Evolutionary conservation across 2,329 filamentous ascomycete genomes (phyloP), one percentile per base, ranked within the genome.

Genomic region (Verticillium nonalfalfae): DNA sequence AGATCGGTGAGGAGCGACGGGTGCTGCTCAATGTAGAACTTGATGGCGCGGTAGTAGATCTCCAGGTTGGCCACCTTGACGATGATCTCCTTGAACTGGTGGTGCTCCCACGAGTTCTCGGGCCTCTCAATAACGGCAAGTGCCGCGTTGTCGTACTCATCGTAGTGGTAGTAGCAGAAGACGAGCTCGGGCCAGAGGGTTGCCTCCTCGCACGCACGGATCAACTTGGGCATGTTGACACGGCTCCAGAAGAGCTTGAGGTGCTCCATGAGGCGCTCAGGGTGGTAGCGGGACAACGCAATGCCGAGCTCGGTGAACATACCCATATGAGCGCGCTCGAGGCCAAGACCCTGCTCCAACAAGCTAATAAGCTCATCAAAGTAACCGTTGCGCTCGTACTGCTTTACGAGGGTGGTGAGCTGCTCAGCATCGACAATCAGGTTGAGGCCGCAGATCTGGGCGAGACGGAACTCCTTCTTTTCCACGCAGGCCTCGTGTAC

Each of bases 391-490:
- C 85, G 85, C 84, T 99, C 96, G 74, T 99, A 99, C 74, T 98
- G 93, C 80, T 93, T 93, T 69, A 98, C 94, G 39, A 99, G 86
- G 68, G 91, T 89, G 72, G 93, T 86, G 59, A 99, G 82, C 76
- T 99, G 95, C 76, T 99, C 95, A 33, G 96, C 95, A 76, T 99
- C 94, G 31, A 99, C 89, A 70, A 99, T 97, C 63, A 99, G 83
- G 80, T 99, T 98, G 64, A 99, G 87, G 83, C 96, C 96, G 72
- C 95, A 99, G 70, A 99, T 99, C 79, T 98, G 95, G 33, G 96
- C 95, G 63, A 99, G 89, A 64, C 94, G 91, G 87, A 99, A 99
- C 75, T 99, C 95, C 81, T 97, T 98, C 87, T 98, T 99, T 65
- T 86, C 87, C 67, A 99, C 91, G 73, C 95, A 99, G 26, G 94